Evolutionary conservation across 805 yeast genomes (phyloP).

Genomic region (Metschnikowia santaceciliae): DNA sequence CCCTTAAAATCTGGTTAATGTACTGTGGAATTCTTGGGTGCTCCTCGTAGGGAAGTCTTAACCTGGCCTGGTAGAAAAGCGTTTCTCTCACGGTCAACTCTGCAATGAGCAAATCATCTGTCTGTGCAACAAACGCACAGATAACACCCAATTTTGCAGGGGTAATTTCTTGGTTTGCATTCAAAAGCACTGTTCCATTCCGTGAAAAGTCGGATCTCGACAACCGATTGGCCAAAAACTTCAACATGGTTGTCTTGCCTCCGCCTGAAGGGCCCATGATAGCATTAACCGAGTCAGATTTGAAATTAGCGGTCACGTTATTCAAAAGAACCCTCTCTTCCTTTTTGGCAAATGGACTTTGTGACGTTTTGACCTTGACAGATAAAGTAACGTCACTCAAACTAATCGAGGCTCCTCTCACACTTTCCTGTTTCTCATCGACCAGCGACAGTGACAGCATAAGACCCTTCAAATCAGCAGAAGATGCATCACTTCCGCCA

Average conservation of each 20-base stretch:
- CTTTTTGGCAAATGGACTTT: conserved; percentile 6
- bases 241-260: conserved; percentile 68
- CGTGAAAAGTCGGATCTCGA: conserved; percentile 19
- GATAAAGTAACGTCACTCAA: conserved; percentile 12
- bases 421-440: conserved; percentile 7
- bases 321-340: conserved; percentile 25
- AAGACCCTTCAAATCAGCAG: not conserved
- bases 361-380: conserved; percentile 14
- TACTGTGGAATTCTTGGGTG: conserved; percentile 41
- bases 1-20: conserved; percentile 57
- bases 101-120: conserved; percentile 68
- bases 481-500: conserved; percentile 18
- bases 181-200: conserved; percentile 26
- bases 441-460: conserved; percentile 5
- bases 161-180: conserved; percentile 23
- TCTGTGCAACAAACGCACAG: conserved; percentile 79
- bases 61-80: conserved; percentile 61
- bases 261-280: conserved; percentile 83
- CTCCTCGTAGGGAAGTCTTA: conserved; percentile 49
- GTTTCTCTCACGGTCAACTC: conserved; percentile 78
- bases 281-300: conserved; percentile 57
- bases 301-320: conserved; percentile 48
- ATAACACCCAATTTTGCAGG: conserved; percentile 24
- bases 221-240: conserved; percentile 58
- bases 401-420: conserved; percentile 10